phyloP scores from a whole-genome alignment of 345 rosid species.

The Eucalyptus marginata region DNA sequence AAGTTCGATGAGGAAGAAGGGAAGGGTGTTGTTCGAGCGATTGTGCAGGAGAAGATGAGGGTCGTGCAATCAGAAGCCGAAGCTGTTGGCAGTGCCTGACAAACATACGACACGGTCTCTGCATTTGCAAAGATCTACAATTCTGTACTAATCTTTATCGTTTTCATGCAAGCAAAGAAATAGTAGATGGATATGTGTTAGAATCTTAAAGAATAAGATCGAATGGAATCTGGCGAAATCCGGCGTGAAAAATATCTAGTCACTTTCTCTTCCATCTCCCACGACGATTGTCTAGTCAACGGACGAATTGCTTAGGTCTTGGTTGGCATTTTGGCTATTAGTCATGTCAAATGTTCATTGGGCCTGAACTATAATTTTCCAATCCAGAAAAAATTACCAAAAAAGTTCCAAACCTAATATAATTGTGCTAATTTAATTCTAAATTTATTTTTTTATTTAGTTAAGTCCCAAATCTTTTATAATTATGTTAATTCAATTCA shows the following conservation, averaged over 20 bases:
- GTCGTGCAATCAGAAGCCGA: not conserved
- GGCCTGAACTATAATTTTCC: no score
- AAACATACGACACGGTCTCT: not conserved
- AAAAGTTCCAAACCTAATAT: rapidly evolving
- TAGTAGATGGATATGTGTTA: not conserved
- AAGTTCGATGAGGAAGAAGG: not conserved
- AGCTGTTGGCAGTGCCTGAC: not conserved
- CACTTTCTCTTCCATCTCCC: no score
- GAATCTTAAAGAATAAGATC: no score
- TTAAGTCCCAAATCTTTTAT: rapidly evolving
- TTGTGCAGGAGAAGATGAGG: not conserved
- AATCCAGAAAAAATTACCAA: no score
- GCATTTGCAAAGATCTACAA: not conserved
- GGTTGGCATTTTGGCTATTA: no score
- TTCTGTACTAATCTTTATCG: not conserved
- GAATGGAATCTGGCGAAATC: no score
- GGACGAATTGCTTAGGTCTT: no score
- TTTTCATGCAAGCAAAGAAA: not conserved
- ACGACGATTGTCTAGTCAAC: no score
- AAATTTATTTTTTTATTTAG: rapidly evolving
- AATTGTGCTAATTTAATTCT: rapidly evolving
- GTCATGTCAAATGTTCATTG: no score
- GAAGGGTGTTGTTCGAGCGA: not conserved
- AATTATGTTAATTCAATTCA: no score
- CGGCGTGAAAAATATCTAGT: no score